A percentile compares a stretch with the other conserved stretches of the same genome.
Evolutionary conservation across 2,329 filamentous ascomycete species (phyloP).

Genomic region (Mycosphaerella sp.): DNA sequence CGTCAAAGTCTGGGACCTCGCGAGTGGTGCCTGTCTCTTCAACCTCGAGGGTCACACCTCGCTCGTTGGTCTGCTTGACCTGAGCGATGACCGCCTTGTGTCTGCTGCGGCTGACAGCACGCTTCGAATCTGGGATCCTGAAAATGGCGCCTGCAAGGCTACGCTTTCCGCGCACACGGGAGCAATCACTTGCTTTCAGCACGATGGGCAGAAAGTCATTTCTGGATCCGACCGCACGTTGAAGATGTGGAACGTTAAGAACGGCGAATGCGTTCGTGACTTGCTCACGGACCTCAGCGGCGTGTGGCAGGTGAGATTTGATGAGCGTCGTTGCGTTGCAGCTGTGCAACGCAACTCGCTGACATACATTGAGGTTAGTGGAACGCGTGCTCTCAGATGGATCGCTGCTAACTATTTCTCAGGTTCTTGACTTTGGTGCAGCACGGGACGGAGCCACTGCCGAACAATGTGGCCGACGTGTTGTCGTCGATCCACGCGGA

Average conservation of each 20-base stretch:
- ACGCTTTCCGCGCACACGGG: slow-evolving; percentile 90
- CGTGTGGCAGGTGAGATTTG: slow-evolving; percentile 99
- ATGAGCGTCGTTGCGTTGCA: slow-evolving; percentile 88
- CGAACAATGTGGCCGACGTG: slow-evolving; percentile 71
- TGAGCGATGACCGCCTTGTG: slow-evolving; percentile 83
- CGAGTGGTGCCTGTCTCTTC: slow-evolving; percentile 75
- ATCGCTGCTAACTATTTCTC: slow-evolving; percentile 31
- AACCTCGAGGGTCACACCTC: slow-evolving; percentile 90
- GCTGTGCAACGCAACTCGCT: slow-evolving; percentile 88
- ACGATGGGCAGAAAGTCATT: slow-evolving; percentile 93
- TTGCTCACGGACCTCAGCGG: slow-evolving; percentile 86
- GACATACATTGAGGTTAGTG: slow-evolving; percentile 85
- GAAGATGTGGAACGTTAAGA: slow-evolving; percentile 98
- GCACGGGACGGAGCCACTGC: slow-evolving; percentile 77
- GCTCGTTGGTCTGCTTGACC: slow-evolving; percentile 83
- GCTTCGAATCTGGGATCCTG: slow-evolving; percentile 92
- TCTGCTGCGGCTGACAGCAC: slow-evolving; percentile 95
- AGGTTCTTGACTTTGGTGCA: slow-evolving; percentile 98
- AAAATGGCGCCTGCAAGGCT: slow-evolving; percentile 82
- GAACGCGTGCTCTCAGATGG: background rate
- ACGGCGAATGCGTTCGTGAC: slow-evolving; percentile 86
- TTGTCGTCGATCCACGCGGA: slow-evolving; percentile 46
- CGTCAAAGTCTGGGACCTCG: slow-evolving; percentile 95
- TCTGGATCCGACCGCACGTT: slow-evolving; percentile 91
- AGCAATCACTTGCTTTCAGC: slow-evolving; percentile 97